These are phyloP conservation scores for Quercus cerris DNA, from an alignment of 306 rosid genomes.

Conservation along the genomic window DNA sequence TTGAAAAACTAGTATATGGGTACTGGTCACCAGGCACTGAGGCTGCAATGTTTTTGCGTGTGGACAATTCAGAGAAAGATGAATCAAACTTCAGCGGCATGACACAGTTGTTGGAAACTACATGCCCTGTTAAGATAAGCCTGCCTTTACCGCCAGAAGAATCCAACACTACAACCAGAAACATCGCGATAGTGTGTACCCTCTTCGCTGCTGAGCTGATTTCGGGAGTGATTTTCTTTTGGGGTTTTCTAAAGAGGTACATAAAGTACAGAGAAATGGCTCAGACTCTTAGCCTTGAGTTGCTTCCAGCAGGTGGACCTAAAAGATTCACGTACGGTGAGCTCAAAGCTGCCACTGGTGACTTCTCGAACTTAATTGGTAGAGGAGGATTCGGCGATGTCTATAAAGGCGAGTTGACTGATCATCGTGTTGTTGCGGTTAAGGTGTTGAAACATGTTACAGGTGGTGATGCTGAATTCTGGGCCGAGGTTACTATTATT, in stretches of 20 bases:
- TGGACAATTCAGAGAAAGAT: slow-evolving; percentile 46
- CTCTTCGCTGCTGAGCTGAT: slow-evolving; percentile 75
- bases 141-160: slow-evolving; percentile 63
- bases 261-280: slow-evolving; percentile 94
- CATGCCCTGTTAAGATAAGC: slow-evolving; percentile 70
- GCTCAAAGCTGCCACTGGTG: slow-evolving; percentile 75
- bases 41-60: slow-evolving; percentile 47
- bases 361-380: slow-evolving; percentile 69
- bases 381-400: slow-evolving; percentile 91
- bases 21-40: slow-evolving; percentile 80
- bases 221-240: slow-evolving; percentile 68
- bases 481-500: slow-evolving; percentile 89
- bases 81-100: slow-evolving; percentile 56
- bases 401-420: slow-evolving; percentile 65
- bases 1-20: slow-evolving; percentile 41
- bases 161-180: slow-evolving; percentile 58
- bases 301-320: slow-evolving; percentile 91
- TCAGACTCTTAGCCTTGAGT: slow-evolving; percentile 78
- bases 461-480: slow-evolving; percentile 79
- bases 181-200: slow-evolving; percentile 59
- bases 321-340: slow-evolving; percentile 70
- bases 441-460: slow-evolving; percentile 71
- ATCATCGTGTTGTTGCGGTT: slow-evolving; percentile 81
- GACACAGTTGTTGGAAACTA: slow-evolving; percentile 59
- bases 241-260: slow-evolving; percentile 78